phyloP scores from a whole-genome alignment of 1,284 basidiomycete genomes.

The Kwoniella shivajii region DNA sequence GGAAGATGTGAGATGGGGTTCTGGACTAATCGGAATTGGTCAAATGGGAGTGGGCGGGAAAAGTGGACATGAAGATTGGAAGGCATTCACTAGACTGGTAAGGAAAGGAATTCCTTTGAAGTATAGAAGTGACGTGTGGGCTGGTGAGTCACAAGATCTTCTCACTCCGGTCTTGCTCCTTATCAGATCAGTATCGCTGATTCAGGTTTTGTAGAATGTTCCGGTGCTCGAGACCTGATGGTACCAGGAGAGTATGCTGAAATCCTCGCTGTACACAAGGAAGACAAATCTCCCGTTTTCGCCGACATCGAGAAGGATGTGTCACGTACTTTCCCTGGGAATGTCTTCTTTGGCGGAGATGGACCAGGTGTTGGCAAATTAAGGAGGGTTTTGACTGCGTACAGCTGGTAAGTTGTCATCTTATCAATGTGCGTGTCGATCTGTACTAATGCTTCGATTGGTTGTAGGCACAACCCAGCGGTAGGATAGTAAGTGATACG shows the following conservation, averaged over 20 bases:
- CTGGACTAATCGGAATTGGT: conserved; percentile 82
- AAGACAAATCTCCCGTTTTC: conserved; percentile 63
- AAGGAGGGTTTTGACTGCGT: conserved; percentile 82
- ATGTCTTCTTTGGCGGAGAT: conserved; percentile 79
- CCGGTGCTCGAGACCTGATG: conserved; percentile 83
- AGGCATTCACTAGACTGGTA: conserved; percentile 76
- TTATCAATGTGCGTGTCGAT: too few relatives aligned
- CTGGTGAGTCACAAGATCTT: conserved; percentile 25
- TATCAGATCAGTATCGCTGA: too few relatives aligned
- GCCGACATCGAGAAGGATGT: conserved; percentile 96
- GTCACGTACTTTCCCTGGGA: conserved; percentile 84
- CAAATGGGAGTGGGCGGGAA: conserved; percentile 76
- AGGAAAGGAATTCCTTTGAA: conserved; percentile 82
- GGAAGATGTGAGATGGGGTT: conserved; percentile 68
- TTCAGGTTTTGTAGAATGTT: conserved; percentile 82
- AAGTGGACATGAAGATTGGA: conserved; percentile 69
- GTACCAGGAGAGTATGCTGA: conserved; percentile 92
- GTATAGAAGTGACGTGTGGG: conserved; percentile 75
- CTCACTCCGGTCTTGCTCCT: not conserved
- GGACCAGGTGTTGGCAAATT: conserved; percentile 92
- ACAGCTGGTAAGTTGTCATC: conserved; percentile 74
- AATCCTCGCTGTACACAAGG: conserved; percentile 65
- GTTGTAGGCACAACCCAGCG: conserved; percentile 70
- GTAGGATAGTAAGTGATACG: conserved; percentile 65
- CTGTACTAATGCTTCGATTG: not conserved